phyloP scores from a whole-genome alignment of 495 filamentous ascomycete species.

The Aspergillus nidulans region DNA sequence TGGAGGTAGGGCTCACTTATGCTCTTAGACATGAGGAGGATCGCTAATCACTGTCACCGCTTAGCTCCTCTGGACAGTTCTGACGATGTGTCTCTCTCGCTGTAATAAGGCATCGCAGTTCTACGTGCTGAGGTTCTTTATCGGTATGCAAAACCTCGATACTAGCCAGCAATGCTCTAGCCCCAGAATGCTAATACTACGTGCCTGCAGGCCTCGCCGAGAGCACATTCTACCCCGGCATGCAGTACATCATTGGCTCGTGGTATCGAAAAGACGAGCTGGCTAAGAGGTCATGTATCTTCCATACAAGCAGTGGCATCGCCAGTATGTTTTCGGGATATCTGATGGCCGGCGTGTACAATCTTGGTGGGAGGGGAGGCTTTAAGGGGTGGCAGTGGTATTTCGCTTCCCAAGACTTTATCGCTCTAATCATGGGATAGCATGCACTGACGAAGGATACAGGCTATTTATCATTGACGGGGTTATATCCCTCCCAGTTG shows the following conservation, averaged over 20 bases:
- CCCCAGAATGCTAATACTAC: neutral
- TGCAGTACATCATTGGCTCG: constrained; percentile 43
- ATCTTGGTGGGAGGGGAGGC: constrained; percentile 43
- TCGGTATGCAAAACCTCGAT: constrained; percentile 35
- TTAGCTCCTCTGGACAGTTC: constrained; percentile 53
- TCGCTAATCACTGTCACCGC: neutral
- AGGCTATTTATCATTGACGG: constrained; percentile 45
- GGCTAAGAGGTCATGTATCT: constrained; percentile 58
- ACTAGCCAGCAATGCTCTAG: neutral
- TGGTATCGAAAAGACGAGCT: constrained; percentile 55
- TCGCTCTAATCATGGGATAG: neutral
- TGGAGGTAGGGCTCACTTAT: constrained; percentile 22
- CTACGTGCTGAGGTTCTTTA: constrained; percentile 55
- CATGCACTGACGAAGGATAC: neutral
- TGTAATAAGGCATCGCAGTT: constrained; percentile 46
- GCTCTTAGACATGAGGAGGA: neutral
- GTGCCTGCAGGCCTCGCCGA: constrained; percentile 36
- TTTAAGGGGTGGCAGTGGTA: constrained; percentile 47
- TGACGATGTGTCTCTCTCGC: constrained; percentile 45
- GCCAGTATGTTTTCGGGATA: constrained; percentile 56
- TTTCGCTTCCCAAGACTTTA: neutral
- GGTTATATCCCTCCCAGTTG: constrained; percentile 43
- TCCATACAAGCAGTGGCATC: constrained; percentile 52
- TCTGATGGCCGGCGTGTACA: constrained; percentile 53
- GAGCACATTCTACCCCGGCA: constrained; percentile 43